Evolutionary conservation across 345 rosid genomes (phyloP).

Genomic region (Firmiana major): DNA sequence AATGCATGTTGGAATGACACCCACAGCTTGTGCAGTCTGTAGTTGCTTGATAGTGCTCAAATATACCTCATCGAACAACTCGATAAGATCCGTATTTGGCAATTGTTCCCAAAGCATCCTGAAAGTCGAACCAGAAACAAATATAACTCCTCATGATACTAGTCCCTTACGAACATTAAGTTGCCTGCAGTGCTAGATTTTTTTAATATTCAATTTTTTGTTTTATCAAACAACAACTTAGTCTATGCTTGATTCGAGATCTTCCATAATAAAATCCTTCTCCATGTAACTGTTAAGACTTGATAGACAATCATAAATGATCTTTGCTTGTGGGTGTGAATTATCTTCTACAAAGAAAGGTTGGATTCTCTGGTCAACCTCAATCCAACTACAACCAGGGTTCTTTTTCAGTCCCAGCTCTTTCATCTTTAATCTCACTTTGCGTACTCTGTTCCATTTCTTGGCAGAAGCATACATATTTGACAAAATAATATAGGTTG

Average conservation of each 20-base stretch:
- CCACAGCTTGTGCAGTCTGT: conserved; percentile 87
- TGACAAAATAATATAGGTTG: conserved; percentile 40
- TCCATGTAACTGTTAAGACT: conserved; percentile 49
- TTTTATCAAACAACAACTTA: background rate
- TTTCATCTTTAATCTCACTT: conserved; percentile 53
- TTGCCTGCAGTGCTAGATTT: background rate
- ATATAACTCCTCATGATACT: background rate
- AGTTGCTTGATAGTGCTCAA: conserved; percentile 75
- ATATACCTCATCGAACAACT: conserved; percentile 72
- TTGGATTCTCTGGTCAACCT: conserved; percentile 45
- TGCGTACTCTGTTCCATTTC: conserved; percentile 47
- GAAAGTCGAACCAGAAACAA: conserved; percentile 22
- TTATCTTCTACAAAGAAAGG: conserved; percentile 48
- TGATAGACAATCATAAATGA: conserved; percentile 39
- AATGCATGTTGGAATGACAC: conserved; percentile 48
- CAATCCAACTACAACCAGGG: conserved; percentile 82
- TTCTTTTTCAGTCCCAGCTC: conserved; percentile 54
- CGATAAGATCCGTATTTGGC: conserved; percentile 64
- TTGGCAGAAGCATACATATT: conserved; percentile 29
- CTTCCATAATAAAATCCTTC: conserved; percentile 25
- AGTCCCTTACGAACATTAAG: background rate
- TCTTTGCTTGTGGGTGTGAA: conserved; percentile 31
- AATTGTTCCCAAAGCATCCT: conserved; percentile 78
- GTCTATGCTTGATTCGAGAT: background rate
- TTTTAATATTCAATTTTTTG: background rate